These are phyloP conservation scores for Monosporozyma aerobia DNA, from an alignment of 805 yeast genomes.

Conservation along the genomic window DNA sequence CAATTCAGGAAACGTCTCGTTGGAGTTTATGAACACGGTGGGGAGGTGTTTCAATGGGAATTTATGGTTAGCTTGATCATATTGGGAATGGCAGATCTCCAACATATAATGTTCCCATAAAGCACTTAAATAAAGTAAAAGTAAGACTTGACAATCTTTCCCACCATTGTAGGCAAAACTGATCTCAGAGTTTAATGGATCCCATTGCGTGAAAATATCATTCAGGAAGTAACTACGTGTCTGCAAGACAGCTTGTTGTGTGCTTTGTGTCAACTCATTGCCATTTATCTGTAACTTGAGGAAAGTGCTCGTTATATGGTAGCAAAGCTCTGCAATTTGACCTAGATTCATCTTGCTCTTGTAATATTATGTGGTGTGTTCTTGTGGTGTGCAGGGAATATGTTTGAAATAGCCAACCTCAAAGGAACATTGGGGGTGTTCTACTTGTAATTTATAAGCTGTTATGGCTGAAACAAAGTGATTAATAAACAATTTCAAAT, in stretches of 20 bases:
- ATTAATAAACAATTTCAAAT: not conserved
- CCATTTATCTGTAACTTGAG: conserved; percentile 6
- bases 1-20: conserved; percentile 62
- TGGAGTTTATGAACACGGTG: conserved; percentile 70
- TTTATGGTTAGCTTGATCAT: conserved; percentile 12
- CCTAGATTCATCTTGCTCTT: conserved; percentile 7
- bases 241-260: conserved; percentile 22
- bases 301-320: conserved; percentile 21
- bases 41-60: conserved; percentile 23
- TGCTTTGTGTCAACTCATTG: conserved; percentile 13
- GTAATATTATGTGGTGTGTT: not conserved
- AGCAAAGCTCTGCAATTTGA: conserved; percentile 19
- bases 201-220: conserved; percentile 24
- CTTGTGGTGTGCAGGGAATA: not conserved
- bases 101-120: conserved; percentile 25
- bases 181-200: conserved; percentile 37
- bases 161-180: conserved; percentile 94
- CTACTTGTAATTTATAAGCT: not conserved
- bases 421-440: not conserved
- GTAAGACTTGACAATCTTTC: conserved; percentile 88
- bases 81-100: conserved; percentile 19
- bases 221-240: conserved; percentile 18
- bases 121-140: conserved; percentile 61
- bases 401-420: not conserved
- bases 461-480: not conserved